These are phyloP conservation scores for Lipomyces yamanashiensis DNA, from an alignment of 805 yeast species.

Conservation along the genomic window DNA sequence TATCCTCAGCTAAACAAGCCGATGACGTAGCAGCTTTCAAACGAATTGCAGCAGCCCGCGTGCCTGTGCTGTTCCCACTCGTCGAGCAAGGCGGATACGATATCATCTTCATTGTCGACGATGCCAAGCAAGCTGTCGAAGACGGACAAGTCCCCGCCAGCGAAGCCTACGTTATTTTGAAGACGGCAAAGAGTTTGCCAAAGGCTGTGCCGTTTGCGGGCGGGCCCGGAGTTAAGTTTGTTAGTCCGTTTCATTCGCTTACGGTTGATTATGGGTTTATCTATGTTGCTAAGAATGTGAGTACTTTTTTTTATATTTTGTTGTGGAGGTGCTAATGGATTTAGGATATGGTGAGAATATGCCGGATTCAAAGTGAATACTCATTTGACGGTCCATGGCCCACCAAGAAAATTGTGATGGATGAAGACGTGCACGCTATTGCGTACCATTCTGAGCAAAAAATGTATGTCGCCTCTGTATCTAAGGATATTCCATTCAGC, in stretches of 20 bases:
- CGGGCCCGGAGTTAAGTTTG: constrained; percentile 50
- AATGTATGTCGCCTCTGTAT: constrained; percentile 65
- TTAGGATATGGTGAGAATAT: constrained; percentile 41
- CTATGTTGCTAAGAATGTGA: constrained; percentile 57
- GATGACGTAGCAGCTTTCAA: background rate
- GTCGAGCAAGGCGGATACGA: constrained; percentile 17
- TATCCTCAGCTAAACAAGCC: background rate
- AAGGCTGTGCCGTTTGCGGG: constrained; percentile 67
- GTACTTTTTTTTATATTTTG: constrained; percentile 58
- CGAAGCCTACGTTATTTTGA: constrained; percentile 70
- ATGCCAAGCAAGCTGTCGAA: background rate
- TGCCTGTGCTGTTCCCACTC: constrained; percentile 9
- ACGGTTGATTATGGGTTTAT: constrained; percentile 58
- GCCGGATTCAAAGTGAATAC: constrained; percentile 47
- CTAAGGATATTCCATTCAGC: constrained; percentile 61
- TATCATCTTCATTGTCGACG: constrained; percentile 11
- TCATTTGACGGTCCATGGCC: constrained; percentile 68
- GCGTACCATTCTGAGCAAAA: constrained; percentile 71
- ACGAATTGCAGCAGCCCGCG: background rate
- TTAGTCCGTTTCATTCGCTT: constrained; percentile 57
- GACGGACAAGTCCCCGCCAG: constrained; percentile 2
- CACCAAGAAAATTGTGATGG: constrained; percentile 55
- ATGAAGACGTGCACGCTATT: constrained; percentile 66
- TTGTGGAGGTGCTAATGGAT: background rate
- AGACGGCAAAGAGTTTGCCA: constrained; percentile 65